Base-by-base conservation (phyloP, 164 flowering plant species). In the Taxillus chinensis region DNA sequence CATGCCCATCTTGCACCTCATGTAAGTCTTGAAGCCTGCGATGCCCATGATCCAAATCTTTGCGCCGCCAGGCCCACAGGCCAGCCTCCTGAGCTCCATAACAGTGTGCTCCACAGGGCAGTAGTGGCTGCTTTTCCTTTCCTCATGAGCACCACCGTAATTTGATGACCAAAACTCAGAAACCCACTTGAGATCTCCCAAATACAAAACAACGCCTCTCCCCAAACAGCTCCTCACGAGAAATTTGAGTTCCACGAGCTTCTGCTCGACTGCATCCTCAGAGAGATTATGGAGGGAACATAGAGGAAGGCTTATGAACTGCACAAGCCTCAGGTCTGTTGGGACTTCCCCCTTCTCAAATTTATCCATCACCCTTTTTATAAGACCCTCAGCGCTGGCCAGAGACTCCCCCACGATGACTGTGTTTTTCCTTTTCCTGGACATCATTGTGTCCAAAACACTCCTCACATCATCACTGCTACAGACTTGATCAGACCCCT, bases 141-240 rank as follows among this genome's bases (percentile, higher is more conserved):
- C 58, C 5, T 15, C 38, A 17, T 4, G 7, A 15, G 8, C 27
- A 27, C 27, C 27, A 27, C 27, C 27, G 27, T 27, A 27, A 27
- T 27, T 27, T 27, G 27, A 7, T 17, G 58, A 55, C 58, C 38
- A 55, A 15, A 55, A 55, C 38, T 55, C 58, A 55, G 58, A 55
- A 16, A 55, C 58, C 58, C 58, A 55, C 16, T 55, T 17, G 10
- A 55, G 58, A 55, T 55, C 58, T 4, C 58, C 58, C 58, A 55
- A 55, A 38, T 55, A 55, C 39, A 55, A 55, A 17, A 55, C 58
- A 55, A 38, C 40, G 2, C 58, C 58, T 16, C 58, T 55, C n/a
- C 40, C 12, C 38, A 55, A n/a, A 55, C 5, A n/a, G 58, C 38
- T 55, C 13, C 37, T 55, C 38, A 55, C 58, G 3, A 55, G 40